These are phyloP conservation scores for Solanum tarijense DNA, from an alignment of 257 asterid species.

Conservation along the genomic window DNA sequence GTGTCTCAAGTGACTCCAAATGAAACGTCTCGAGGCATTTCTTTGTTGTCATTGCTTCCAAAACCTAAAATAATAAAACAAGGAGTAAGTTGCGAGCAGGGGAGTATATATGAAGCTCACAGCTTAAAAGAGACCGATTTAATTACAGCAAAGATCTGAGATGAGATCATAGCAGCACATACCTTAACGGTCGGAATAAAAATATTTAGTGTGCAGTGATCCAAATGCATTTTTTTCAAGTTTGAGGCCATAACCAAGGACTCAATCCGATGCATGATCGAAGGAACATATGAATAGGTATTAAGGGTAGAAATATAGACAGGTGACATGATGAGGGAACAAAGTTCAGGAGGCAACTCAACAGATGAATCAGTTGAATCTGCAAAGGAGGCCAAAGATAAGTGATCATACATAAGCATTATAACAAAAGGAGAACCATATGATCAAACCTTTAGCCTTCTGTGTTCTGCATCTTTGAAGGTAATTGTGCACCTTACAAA, in stretches of 20 bases:
- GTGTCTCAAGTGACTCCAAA: conserved; percentile 79
- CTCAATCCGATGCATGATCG: conserved; percentile 73
- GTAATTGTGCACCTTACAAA: conserved; percentile 39
- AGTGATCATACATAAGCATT: neutral
- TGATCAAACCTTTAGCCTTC: conserved; percentile 37
- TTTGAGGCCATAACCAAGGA: conserved; percentile 57
- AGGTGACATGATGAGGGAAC: conserved; percentile 57
- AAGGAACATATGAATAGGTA: conserved; percentile 60
- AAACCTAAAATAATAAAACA: conserved; percentile 23
- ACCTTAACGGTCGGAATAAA: conserved; percentile 45
- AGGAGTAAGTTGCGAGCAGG: neutral
- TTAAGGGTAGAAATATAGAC: conserved; percentile 40
- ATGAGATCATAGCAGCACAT: neutral
- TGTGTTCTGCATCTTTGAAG: conserved; percentile 35
- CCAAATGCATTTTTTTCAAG: conserved; percentile 38
- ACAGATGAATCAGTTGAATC: conserved; percentile 31
- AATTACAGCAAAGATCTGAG: neutral
- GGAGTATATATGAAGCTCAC: neutral
- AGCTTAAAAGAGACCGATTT: neutral
- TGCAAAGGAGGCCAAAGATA: conserved; percentile 12
- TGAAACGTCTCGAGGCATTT: conserved; percentile 61
- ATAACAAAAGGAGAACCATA: neutral
- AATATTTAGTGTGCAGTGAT: conserved; percentile 33
- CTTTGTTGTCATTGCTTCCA: conserved; percentile 82
- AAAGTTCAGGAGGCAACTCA: conserved; percentile 82